Conservation (phyloP, 208 protist species). For the Wallacemonas sp. region DNA sequence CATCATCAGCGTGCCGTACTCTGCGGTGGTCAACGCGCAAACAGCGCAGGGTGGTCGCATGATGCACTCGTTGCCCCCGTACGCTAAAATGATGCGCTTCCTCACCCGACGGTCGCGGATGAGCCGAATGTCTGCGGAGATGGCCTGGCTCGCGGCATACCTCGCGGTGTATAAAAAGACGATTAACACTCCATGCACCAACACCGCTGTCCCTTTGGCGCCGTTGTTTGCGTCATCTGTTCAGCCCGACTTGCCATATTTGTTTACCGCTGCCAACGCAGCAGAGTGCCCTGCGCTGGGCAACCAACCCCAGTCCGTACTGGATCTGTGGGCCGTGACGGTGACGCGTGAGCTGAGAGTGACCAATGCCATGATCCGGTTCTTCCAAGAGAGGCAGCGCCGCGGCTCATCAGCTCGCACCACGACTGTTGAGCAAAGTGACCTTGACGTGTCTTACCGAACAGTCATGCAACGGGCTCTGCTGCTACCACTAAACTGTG, state of each 20-base stretch:
- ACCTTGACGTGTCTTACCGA: constrained; percentile 46
- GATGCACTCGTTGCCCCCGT: constrained; percentile 45
- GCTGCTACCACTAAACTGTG: constrained; percentile 66
- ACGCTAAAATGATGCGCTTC: constrained; percentile 41
- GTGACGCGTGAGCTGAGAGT: constrained; percentile 31
- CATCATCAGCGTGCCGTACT: constrained; percentile 72
- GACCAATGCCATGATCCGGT: constrained; percentile 37
- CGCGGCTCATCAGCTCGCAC: constrained; percentile 21
- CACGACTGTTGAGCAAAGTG: constrained; percentile 19
- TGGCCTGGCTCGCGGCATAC: constrained; percentile 23
- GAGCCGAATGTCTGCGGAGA: constrained; percentile 25
- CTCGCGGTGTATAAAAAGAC: constrained; percentile 2
- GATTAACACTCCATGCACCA: constrained; percentile 18
- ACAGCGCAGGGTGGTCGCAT: constrained; percentile 60
- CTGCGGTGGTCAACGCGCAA: constrained; percentile 60
- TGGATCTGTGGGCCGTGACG: constrained; percentile 18
- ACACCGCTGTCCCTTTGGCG: constrained; percentile 44
- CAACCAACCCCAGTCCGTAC: not conserved
- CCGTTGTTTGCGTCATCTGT: constrained; percentile 35
- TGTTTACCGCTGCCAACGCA: constrained; percentile 26
- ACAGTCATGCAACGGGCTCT: constrained; percentile 66
- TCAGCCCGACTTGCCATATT: constrained; percentile 30
- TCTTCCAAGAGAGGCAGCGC: constrained; percentile 25
- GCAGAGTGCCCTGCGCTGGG: constrained; percentile 28
- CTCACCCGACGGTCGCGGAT: constrained; percentile 55